phyloP scores from a whole-genome alignment of 192 early-diverging fungal species.

The Coemansia erecta region DNA sequence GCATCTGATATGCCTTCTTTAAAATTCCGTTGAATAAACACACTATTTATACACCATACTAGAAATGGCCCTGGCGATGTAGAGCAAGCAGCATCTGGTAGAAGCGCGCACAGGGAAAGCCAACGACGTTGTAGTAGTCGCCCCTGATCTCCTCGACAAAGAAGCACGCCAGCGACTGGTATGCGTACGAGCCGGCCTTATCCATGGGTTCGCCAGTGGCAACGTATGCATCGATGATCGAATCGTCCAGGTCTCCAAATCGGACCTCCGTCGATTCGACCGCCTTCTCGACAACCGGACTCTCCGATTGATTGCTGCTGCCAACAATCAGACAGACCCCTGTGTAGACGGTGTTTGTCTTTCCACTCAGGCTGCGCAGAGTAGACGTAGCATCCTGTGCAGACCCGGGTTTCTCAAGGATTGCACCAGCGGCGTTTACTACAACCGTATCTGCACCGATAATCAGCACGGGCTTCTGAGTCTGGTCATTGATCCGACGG shows the following conservation, averaged over 20 bases:
- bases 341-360: conserved; percentile 71
- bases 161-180: conserved; percentile 71
- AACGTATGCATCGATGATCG: conserved; percentile 66
- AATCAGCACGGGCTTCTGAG: conserved; percentile 57
- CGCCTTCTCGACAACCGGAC: conserved; percentile 10
- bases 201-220: conserved; percentile 64
- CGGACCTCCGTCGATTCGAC: conserved; percentile 66
- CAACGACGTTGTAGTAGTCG: conserved; percentile 81
- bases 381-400: conserved; percentile 60
- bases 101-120: conserved; percentile 49
- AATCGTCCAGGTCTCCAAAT: conserved; percentile 61
- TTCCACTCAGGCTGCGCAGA: conserved; percentile 59
- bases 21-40: too few species aligned
- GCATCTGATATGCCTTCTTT: neutral
- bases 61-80: conserved; percentile 12
- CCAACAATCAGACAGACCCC: conserved; percentile 61
- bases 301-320: neutral
- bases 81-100: conserved; percentile 46
- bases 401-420: conserved; percentile 80
- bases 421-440: conserved; percentile 53
- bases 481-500: conserved; percentile 40
- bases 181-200: conserved; percentile 85
- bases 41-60: neutral
- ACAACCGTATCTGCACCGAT: conserved; percentile 88
- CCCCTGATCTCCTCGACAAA: conserved; percentile 74